These are phyloP conservation scores for Elongisporangium undulatum DNA, from an alignment of 352 stramenopile species.

Conservation along the genomic window DNA sequence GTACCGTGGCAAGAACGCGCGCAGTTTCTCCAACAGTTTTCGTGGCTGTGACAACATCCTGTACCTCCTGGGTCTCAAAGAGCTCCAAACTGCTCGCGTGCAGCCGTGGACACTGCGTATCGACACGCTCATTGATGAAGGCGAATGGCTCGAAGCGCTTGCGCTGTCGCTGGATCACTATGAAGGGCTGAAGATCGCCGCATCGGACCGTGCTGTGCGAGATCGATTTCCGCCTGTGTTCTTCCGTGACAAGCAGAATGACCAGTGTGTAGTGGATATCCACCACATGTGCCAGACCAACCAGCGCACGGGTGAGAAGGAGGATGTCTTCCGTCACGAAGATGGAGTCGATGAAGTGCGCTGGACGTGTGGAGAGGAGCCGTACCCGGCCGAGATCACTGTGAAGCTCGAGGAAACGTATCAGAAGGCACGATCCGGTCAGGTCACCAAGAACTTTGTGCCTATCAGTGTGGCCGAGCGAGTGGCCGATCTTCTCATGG, in stretches of 20 bases:
- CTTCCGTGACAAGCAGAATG: conserved; percentile 87
- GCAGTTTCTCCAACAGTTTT: conserved; percentile 87
- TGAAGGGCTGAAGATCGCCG: conserved; percentile 86
- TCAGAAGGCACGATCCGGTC: conserved; percentile 74
- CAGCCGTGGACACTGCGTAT: conserved; percentile 93
- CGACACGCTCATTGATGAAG: conserved; percentile 92
- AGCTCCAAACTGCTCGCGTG: conserved; percentile 89
- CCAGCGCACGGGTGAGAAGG: conserved; percentile 81
- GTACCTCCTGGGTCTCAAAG: conserved; percentile 90
- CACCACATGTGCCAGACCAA: conserved; percentile 90
- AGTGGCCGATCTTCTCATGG: conserved; percentile 87
- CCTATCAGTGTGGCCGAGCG: conserved; percentile 87
- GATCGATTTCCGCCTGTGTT: conserved; percentile 86
- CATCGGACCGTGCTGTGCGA: conserved; percentile 70
- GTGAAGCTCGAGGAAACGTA: conserved; percentile 85
- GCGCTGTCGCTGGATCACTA: conserved; percentile 95
- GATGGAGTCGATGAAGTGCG: conserved; percentile 80
- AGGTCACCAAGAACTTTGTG: conserved; percentile 86
- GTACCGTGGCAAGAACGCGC: conserved; percentile 80
- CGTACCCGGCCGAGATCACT: conserved; percentile 70
- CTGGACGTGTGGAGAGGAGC: conserved; percentile 77
- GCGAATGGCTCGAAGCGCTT: conserved; percentile 96
- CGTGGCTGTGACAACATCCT: conserved; percentile 92
- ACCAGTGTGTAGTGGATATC: conserved; percentile 87
- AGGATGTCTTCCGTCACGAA: conserved; percentile 84